Base-by-base conservation (phyloP, 2,329 filamentous ascomycete species). In the Pestalotiopsis sp. region DNA sequence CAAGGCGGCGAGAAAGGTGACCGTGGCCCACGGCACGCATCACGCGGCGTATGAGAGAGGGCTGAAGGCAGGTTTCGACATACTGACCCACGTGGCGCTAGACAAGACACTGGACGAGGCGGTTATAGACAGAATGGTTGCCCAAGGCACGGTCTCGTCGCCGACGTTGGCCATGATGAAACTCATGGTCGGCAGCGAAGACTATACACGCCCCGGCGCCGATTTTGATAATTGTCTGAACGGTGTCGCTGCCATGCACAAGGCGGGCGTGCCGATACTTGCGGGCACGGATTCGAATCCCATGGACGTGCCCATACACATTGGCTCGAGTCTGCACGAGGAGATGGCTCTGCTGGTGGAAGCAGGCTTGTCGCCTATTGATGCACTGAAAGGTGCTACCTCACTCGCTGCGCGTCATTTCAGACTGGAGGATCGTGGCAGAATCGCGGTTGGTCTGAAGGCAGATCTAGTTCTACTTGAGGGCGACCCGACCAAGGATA, bases 381-480 rank as follows among this genome's bases (percentile, higher is more conserved):
- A 77, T 23, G 75, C 73, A 3, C 57, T 78, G 57, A 69, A 73
- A 25, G 76, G 75, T 2, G 76, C 71, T 6, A 78, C 77, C 7
- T 68, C 57, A 3, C 58, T 71, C 4, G 58, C 72, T 7, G 73
- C 71, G 4, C 66, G 66, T 25, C 67, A 60, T 63, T 77, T 77
- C 64, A 65, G 72, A 25, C 71, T 78, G 13, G n/a, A 36, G 2
- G 76, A 78, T 49, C 70, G 78, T 13, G 77, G 77, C 2, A 65
- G 69, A 3, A 63, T 79, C 27, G 63, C 68, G 20, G 65, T 64
- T 9, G 77, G 76, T 0, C 61, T 68, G 6, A 70, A 75, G 20
- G 78, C 76, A 2, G 78, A 79, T 59, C 49, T 79, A 23, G 63
- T 79, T 23, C 71, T 79, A 13, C 52, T 79, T 4, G 65, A 73